Conservation (phyloP, 2,329 filamentous ascomycete species). For the Cephalotrichum gorgonifer region DNA sequence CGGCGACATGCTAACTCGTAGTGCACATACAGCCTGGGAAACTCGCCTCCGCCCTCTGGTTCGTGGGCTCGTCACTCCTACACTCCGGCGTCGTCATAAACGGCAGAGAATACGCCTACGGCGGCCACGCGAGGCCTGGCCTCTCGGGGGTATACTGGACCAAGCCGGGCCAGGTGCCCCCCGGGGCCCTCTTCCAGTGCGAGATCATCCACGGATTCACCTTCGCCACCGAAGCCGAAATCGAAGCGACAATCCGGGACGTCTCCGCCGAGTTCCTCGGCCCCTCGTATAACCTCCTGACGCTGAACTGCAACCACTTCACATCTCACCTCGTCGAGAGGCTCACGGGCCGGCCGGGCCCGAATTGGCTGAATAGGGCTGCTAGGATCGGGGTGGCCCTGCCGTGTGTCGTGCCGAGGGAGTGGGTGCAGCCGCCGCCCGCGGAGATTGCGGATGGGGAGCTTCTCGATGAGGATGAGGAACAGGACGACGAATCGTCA, state of each 20-base stretch:
- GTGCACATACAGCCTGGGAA: conserved; percentile 48
- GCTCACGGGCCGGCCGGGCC: conserved; percentile 60
- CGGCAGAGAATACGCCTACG: conserved; percentile 74
- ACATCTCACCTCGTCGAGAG: conserved; percentile 65
- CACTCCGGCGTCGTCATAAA: conserved; percentile 78
- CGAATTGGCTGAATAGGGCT: conserved; percentile 70
- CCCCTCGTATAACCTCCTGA: conserved; percentile 69
- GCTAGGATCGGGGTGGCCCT: conserved; percentile 74
- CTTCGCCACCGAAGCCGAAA: conserved; percentile 56
- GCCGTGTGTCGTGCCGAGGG: conserved; percentile 71
- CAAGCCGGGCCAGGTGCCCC: conserved; percentile 58
- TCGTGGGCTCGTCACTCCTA: conserved; percentile 64
- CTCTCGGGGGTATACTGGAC: conserved; percentile 80
- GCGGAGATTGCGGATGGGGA: conserved; percentile 63
- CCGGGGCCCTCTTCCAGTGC: conserved; percentile 65
- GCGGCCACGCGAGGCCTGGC: conserved; percentile 62
- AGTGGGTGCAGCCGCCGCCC: conserved; percentile 74
- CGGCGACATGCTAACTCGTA: neutral
- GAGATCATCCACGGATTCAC: conserved; percentile 74
- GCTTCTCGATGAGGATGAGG: conserved; percentile 52
- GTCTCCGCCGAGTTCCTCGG: conserved; percentile 66
- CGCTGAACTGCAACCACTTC: conserved; percentile 84
- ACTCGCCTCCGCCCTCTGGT: conserved; percentile 68
- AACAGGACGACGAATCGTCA: conserved; percentile 29
- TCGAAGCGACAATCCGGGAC: conserved; percentile 57